Evolutionary conservation across 1,284 basidiomycete species (phyloP), one percentile per base, ranked within the genome.

Genomic region (Neotropicomus parvogracilis): DNA sequence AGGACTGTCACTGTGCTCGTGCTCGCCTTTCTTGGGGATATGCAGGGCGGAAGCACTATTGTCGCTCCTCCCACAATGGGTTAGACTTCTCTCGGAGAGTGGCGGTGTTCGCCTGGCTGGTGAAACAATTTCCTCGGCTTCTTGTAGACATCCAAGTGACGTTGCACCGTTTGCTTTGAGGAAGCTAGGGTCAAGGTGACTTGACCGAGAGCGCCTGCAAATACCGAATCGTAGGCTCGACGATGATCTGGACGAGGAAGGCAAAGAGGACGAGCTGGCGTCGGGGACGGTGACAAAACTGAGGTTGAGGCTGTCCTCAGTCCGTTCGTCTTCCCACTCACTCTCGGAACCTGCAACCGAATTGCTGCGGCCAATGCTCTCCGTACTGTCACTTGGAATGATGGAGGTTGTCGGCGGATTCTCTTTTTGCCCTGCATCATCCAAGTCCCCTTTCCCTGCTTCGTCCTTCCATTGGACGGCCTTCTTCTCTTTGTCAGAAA

Each of bases 391-490:
- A 53, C 64, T 49, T 48, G 68, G 47, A 54, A 64, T 59, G 28
- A 68, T 58, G 33, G 79, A 72, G 44, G 74, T 74, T 17, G 74
- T 67, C 38, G 69, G 71, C 43, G 71, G 71, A 50, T 69, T 58
- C 43, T 80, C 70, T 26, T 70, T 66, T 35, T 63, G 59, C 21
- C 81, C 80, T 21, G 77, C 77, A 59, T 92, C 90, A 56, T 90
- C 88, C 39, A 95, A 69, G 40, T 80, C 74, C 9, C 91, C 92
- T 62, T 88, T 85, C 6, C 92, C 92, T 6, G 79, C 89, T 64
- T 94, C 88, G 59, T 95, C 92, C 46, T 77, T 80, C 92, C 92
- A 95, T 59, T 93, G 85, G 14, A 95, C 88, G 46, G 80, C 85
- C 67, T 95, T 95, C 64, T 79, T 80, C 67, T 84, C 78, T 57